phyloP scores from a whole-genome alignment of 192 early-diverging fungal genomes.

The Phycomyces nitens region DNA sequence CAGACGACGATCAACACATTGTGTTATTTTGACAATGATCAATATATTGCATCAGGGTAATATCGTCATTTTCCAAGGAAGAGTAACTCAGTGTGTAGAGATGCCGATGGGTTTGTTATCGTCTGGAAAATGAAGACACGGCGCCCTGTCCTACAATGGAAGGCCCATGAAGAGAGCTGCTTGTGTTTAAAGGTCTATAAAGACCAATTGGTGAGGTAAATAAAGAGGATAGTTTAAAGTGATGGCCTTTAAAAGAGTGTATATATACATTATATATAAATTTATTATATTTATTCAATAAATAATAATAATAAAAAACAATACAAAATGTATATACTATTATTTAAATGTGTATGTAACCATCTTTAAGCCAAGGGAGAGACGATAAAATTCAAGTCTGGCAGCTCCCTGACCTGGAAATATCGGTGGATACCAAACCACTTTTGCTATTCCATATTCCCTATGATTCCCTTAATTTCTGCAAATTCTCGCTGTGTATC shows the following conservation, averaged over 20 bases:
- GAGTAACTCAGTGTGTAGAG: constrained; percentile 16
- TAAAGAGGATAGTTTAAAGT: neutral
- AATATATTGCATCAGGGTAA: constrained; percentile 32
- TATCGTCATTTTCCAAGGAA: neutral
- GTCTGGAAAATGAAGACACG: constrained; percentile 28
- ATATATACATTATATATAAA: neutral
- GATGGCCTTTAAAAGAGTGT: neutral
- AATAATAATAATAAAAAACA: neutral
- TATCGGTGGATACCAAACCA: neutral
- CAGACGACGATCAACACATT: constrained; percentile 19
- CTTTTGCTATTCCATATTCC: constrained; percentile 5
- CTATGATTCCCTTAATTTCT: constrained; percentile 27
- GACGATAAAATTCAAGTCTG: constrained; percentile 32
- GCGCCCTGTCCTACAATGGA: constrained; percentile 26
- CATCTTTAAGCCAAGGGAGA: constrained; percentile 27
- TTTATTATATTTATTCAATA: neutral
- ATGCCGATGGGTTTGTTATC: constrained; percentile 23
- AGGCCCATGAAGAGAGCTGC: constrained; percentile 23
- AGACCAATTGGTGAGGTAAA: constrained; percentile 26
- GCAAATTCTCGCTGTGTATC: constrained; percentile 19
- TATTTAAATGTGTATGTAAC: neutral
- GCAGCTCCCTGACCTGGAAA: constrained; percentile 12
- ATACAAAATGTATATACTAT: neutral
- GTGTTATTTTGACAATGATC: constrained; percentile 16
- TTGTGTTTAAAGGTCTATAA: constrained; percentile 13